Percentiles rank a stretch among this genome's conserved stretches.
Evolutionary conservation across 2,329 filamentous ascomycete species (phyloP).

Genomic region (Colletotrichum sp.): DNA sequence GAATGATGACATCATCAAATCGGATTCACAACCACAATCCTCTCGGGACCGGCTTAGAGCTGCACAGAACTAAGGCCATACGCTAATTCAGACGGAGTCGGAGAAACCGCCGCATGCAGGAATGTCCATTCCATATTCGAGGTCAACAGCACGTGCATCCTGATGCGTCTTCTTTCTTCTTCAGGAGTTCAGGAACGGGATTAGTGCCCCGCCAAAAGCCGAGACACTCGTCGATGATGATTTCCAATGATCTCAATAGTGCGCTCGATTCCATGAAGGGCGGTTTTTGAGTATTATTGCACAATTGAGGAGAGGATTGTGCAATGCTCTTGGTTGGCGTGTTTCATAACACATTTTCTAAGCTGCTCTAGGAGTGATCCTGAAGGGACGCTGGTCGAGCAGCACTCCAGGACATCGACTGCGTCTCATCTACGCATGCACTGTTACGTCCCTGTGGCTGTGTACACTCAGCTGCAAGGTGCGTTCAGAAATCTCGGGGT

Average conservation of each 20-base stretch:
- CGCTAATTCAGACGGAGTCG: not conserved
- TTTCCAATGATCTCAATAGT: not conserved
- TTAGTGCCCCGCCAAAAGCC: not conserved
- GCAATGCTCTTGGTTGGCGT: not conserved
- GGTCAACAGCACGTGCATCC: not conserved
- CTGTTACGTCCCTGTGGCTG: not conserved
- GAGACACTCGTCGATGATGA: not conserved
- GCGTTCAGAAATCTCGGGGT: not conserved
- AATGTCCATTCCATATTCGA: not conserved
- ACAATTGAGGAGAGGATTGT: not conserved
- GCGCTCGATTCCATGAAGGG: not conserved
- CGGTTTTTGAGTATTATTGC: not conserved
- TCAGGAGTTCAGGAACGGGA: not conserved
- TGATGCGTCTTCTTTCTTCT: not conserved
- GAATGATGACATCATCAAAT: constrained; percentile 8
- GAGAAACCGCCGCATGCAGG: not conserved
- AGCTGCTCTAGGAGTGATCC: not conserved
- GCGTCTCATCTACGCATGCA: not conserved
- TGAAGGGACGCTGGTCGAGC: not conserved
- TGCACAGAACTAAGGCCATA: not conserved
- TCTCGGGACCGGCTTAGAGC: not conserved
- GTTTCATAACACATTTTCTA: not conserved
- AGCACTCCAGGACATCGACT: not conserved
- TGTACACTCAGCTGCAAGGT: not conserved
- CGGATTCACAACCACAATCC: not conserved